Evolutionary conservation across 805 yeast genomes (phyloP).

Genomic region (Ogataea allantospora): DNA sequence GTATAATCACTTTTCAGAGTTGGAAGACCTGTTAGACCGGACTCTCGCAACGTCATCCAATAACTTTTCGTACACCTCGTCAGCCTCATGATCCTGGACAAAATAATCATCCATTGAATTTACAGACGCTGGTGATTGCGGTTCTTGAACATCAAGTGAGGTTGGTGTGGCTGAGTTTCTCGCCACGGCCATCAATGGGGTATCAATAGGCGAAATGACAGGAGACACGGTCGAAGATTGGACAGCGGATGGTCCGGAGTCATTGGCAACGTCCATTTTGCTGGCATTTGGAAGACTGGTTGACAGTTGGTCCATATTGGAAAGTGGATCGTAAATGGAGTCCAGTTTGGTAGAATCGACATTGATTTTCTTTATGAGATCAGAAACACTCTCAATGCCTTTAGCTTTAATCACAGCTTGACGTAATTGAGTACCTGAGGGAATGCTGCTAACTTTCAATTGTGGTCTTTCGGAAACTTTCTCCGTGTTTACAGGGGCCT

Average conservation of each 20-base stretch:
- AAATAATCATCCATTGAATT: constrained; percentile 22
- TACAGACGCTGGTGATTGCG: constrained; percentile 27
- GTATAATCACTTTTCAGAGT: constrained; percentile 14
- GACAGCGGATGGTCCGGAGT: not conserved
- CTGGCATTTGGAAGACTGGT: not conserved
- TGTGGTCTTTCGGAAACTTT: constrained; percentile 13
- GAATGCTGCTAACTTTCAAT: constrained; percentile 38
- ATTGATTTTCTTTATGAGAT: constrained; percentile 63
- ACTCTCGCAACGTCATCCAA: constrained; percentile 66
- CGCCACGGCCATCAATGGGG: constrained; percentile 3
- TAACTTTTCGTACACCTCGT: constrained; percentile 69
- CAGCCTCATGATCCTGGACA: constrained; percentile 43
- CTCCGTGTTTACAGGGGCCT: not conserved
- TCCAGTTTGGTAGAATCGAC: constrained; percentile 39
- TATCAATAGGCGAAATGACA: not conserved
- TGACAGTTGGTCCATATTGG: constrained; percentile 1
- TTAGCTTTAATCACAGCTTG: constrained; percentile 70
- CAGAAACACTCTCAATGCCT: constrained; percentile 68
- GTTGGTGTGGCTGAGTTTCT: constrained; percentile 3
- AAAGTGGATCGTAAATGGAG: constrained; percentile 20
- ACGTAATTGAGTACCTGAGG: constrained; percentile 53
- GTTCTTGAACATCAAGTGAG: constrained; percentile 10
- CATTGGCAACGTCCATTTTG: not conserved
- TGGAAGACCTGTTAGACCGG: constrained; percentile 45
- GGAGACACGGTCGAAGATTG: constrained; percentile 4